Base-by-base conservation (phyloP, 495 filamentous ascomycete species). In the Chaetomium cochliodes region DNA sequence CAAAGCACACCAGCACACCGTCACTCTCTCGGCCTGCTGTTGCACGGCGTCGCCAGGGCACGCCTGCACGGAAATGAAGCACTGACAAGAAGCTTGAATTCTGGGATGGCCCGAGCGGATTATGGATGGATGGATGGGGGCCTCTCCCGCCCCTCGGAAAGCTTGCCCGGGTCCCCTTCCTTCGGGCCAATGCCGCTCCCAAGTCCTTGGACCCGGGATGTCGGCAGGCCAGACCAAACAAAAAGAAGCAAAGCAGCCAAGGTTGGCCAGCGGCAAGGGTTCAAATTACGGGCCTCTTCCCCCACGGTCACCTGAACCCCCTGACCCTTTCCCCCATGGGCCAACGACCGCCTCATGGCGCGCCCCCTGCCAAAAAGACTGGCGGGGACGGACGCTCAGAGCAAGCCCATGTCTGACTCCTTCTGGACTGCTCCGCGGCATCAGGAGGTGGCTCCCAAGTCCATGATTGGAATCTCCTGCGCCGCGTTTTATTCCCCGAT, bases 281-380 rank as follows among this genome's bases (percentile, higher is more conserved):
- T 42, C 37, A 57, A 57, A 57, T 42, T 41, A 23, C 9, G 20
- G n/a, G 33, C 5, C 20, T 42, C 3, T 37, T 37, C 28, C 52
- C n/a, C 55, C 55, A n/a, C 55, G 22, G 55, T 56, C 55, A 28
- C 9, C 55, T 28, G 37, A 41, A 37, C 30, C 52, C 52, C 9
- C 55, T 28, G 37, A 41, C n/a, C 30, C 52, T 30, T 23, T 37
- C 30, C 52, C 52, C 26, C 26, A 28, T 33, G 39, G 39, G 16
- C 53, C 41, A 39, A 30, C 39, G 37, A 28, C 55, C 46, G 55
- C 55, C 55, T 44, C 55, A 58, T 46, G 39, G 55, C 23, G 39
- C 54, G 30, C 53, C 8, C 53, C 28, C 23, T 3, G 54, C 33
- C n/a, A 25, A 25, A 26, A 51, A 51, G 49, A 51, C 5, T 52